Evolutionary conservation across 2,329 filamentous ascomycete species (phyloP), one percentile per base, ranked within the genome.

Genomic region (Hypoxylon sp.): DNA sequence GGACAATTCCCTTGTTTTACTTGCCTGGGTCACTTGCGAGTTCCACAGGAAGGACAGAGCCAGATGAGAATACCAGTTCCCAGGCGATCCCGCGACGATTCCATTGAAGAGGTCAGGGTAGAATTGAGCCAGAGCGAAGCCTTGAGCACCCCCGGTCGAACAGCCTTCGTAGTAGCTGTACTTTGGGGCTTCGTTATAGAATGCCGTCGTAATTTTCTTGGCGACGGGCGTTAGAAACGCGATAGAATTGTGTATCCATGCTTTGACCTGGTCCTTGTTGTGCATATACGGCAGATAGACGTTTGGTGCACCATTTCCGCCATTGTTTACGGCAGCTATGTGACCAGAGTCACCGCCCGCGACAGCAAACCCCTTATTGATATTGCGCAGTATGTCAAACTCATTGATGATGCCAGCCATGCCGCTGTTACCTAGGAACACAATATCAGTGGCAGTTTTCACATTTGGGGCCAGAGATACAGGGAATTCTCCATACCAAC

Each of bases 51-150:
- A 67, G 1, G 62, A 66, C 2, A 67, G 23, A 0, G 55, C 56
- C 1, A 67, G 45, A 29, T 67, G 65, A 1, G 69, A 70, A 43
- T 74, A 76, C 70, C 71, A 77, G 41, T 75, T 73, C 0, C 74
- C 77, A 3, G 77, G 77, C 26, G 67, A 70, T 11, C 75, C 75
- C 7, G 74, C 77, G 31, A 73, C 65, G 4, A 79, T 77, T 1
- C 77, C 77, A 58, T 79, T 75, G 38, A 79, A 79, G 4, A 78
- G 66, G 1, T 72, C 63, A 0, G 77, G 75, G 51, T 78, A 72
- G 13, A 65, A 74, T 47, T 77, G 73, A 2, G 75, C 74, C n/a
- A 75, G 62, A 21, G 76, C 73, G 55, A 75, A 76, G 0, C 74
- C 77, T 66, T 79, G 76, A 5, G 72, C 72, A 7, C 77, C 77